phyloP scores from a whole-genome alignment of 768 basidiomycete genomes.

The Lactifluus hygrophoroides region DNA sequence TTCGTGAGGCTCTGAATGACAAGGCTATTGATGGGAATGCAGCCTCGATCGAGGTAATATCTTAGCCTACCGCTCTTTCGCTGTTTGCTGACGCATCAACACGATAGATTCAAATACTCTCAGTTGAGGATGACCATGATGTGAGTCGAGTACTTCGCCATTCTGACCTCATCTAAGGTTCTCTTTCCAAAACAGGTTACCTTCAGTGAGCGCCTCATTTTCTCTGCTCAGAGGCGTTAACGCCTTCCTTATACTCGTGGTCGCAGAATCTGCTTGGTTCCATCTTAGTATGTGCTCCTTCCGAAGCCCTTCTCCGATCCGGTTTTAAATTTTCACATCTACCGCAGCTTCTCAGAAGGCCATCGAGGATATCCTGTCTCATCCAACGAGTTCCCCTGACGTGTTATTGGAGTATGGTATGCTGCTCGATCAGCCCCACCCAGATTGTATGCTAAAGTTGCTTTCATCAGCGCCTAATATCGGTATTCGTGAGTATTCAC shows the following conservation, averaged over 20 bases:
- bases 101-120: slow-evolving; percentile 2
- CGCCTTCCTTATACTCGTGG: background rate
- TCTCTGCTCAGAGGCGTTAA: background rate
- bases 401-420: slow-evolving; percentile 1
- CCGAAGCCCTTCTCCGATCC: background rate
- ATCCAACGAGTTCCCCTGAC: background rate
- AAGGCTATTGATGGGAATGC: background rate
- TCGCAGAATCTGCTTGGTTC: slow-evolving; percentile 2
- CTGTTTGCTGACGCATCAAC: background rate
- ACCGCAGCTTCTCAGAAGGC: background rate
- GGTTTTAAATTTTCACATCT: background rate
- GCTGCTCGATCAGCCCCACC: background rate
- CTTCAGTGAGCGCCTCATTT: background rate
- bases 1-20: slow-evolving; percentile 3
- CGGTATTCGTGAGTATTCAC: background rate
- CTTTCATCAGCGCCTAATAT: background rate
- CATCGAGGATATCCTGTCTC: background rate
- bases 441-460: background rate
- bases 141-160: background rate
- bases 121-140: slow-evolving; percentile 4
- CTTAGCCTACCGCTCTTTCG: background rate
- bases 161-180: background rate
- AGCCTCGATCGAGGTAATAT: background rate
- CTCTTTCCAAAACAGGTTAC: background rate
- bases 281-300: background rate